Base-by-base conservation (phyloP, 2,329 filamentous ascomycete genomes). In the Claviceps monticola region DNA sequence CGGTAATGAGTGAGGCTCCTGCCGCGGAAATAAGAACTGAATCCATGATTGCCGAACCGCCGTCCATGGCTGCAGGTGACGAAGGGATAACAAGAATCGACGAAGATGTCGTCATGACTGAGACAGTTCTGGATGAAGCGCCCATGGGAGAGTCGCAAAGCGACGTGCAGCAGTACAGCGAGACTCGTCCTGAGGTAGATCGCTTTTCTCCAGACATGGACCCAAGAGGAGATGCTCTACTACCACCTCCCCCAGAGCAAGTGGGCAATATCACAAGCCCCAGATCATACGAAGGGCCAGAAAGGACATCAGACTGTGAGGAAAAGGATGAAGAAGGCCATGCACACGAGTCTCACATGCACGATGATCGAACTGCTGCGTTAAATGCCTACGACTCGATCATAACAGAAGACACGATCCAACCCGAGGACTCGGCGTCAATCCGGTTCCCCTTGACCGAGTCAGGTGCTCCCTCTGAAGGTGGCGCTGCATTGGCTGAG, bases 201-300 rank as follows among this genome's bases (percentile, higher is more conserved):
- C 19, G 36, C 7, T 3, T 36, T 17, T 39, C n/a, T n/a, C 26
- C 34, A 2, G 51, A 51, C 26, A 34, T 46, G 4, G n/a, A 34
- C 34, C 19, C 19, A 11, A n/a, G 38, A 50, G 36, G 53, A 8
- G 61, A 60, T 1, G 50, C 64, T 5, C 50, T 68, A 14, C 54
- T 69, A 1, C 68, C 66, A 9, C 67, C 67, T 7, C 68, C 68
- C 0, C 66, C 62, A 0, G 68, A 70, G 23, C 65, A 70, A 54
- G 68, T 70, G 9, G 68, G 68, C 29, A 70, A 70, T 16, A 70
- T 70, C 50, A 58, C 62, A 11, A 64, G 64, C 5, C 66, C 68
- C 4, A 63, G 60, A 49, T 56, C 60, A 16, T 64, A 66, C 3
- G 60, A 62, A 3, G 54, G 55, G 6, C 50, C 51, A 0, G 56